These are phyloP conservation scores for Xylaria multiplex DNA, from an alignment of 2,329 filamentous ascomycete species.

Conservation along the genomic window DNA sequence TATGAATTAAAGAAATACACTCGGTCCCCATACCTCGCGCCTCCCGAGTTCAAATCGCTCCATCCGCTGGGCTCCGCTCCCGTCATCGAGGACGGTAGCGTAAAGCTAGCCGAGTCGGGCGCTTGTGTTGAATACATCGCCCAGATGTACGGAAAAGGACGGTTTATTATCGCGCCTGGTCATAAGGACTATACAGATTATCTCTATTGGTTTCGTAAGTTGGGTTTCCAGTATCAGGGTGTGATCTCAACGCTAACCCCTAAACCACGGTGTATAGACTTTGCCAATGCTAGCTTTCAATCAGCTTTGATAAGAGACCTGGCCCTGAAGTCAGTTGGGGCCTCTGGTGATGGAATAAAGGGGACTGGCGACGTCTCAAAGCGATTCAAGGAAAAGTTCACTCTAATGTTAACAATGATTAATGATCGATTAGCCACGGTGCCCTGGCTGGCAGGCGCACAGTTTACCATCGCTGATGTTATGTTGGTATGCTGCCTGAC, in stretches of 20 bases:
- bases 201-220: slow-evolving; percentile 41
- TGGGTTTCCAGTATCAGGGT: background rate
- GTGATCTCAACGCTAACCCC: slow-evolving; percentile 5
- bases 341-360: slow-evolving; percentile 31
- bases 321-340: slow-evolving; percentile 1
- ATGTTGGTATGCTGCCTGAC: slow-evolving; percentile 71
- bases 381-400: slow-evolving; percentile 50
- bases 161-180: slow-evolving; percentile 22
- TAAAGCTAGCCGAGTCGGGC: slow-evolving; percentile 31
- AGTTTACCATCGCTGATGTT: slow-evolving; percentile 73
- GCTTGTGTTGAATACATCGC: slow-evolving; percentile 35
- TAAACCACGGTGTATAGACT: slow-evolving; percentile 52
- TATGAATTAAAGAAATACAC: slow-evolving; percentile 33
- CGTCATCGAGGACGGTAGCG: slow-evolving; percentile 32
- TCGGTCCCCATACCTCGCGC: slow-evolving; percentile 21
- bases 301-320: slow-evolving; percentile 19
- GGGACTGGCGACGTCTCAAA: slow-evolving; percentile 47
- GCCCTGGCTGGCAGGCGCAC: slow-evolving; percentile 67
- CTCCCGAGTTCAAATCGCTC: slow-evolving; percentile 23
- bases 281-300: slow-evolving; percentile 52
- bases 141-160: slow-evolving; percentile 31
- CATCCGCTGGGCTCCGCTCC: slow-evolving; percentile 32
- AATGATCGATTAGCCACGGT: slow-evolving; percentile 60
- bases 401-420: slow-evolving; percentile 55
- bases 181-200: slow-evolving; percentile 34